Evolutionary conservation across 371 early-diverging fungal genomes (phyloP), one percentile per base, ranked within the genome.

Genomic region (Dinochytrium kinnereticum): DNA sequence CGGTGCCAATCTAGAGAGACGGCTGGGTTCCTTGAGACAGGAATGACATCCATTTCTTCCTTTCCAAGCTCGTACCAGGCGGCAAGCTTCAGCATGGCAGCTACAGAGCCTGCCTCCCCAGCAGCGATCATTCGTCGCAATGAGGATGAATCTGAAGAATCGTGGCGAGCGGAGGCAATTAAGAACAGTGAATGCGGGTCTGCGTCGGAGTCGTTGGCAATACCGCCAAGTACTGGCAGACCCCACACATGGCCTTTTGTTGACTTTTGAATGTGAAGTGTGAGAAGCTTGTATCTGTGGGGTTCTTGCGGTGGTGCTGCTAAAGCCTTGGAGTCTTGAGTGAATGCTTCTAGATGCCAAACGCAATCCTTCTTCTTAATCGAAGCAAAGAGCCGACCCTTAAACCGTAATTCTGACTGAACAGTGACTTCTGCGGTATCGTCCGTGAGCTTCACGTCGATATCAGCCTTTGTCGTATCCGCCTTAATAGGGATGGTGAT

Each of bases 11-110:
- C 51, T n/a, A 77, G 73, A 1, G 80, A 68, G 30, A 33, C 17
- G 1, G 26, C 24, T 21, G 70, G 66, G 71, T 79, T 74, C 39
- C 71, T 51, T 1, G 73, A 24, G 2, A 83, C 78, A 21, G 83
- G 83, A 40, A 80, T 75, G 5, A 28, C 69, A 2, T 64, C 37
- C 65, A 71, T 71, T 30, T 69, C 81, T 50, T 77, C 81, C 7
- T 37, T 40, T 1, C 83, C 83, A 40, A 83, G 38, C 36, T 80
- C 76, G 76, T 77, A 80, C 83, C 83, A 83, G 2, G 83, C 83
- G 5, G 79, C 83, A 1, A 83, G 67, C 66, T 80, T 80, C n/a
- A 83, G 77, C 73, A 72, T 73, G 26, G 81, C 81, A 36, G 75
- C 64, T 38, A 83, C 71, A 34, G 74, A 77, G 5, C 78, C 79